Evolutionary conservation across 164 flowering plant genomes (phyloP).

Genomic region (Annona squamosa): DNA sequence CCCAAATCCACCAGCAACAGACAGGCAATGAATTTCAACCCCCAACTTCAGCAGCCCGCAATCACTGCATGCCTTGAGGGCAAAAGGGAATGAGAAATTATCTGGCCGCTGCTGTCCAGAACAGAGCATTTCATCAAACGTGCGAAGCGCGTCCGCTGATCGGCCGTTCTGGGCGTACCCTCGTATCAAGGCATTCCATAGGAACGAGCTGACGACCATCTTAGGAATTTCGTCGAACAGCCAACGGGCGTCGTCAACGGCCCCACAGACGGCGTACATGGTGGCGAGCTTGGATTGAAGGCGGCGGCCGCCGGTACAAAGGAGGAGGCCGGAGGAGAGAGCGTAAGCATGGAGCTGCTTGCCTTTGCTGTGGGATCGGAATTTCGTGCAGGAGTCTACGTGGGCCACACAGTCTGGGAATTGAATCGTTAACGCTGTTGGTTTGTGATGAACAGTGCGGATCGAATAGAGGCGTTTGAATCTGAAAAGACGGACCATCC

Average conservation of each 20-base stretch:
- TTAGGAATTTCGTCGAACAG: slow-evolving; percentile 2
- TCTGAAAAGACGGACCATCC: neutral
- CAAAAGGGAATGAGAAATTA: slow-evolving; percentile 46
- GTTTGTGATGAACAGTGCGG: neutral
- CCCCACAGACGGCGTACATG: slow-evolving; percentile 7
- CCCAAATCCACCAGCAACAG: slow-evolving; percentile 29
- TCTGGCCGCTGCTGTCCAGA: slow-evolving; percentile 31
- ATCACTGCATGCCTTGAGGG: slow-evolving; percentile 48
- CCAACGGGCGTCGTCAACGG: slow-evolving; percentile 2
- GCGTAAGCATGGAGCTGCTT: slow-evolving; percentile 6
- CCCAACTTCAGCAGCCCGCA: slow-evolving; percentile 32
- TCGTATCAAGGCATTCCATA: slow-evolving; percentile 45
- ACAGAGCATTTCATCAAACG: slow-evolving; percentile 44
- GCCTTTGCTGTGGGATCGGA: slow-evolving; percentile 5
- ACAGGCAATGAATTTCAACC: slow-evolving; percentile 30
- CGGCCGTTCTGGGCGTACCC: slow-evolving; percentile 26
- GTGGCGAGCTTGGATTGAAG: slow-evolving; percentile 3
- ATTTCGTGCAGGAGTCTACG: slow-evolving; percentile 2
- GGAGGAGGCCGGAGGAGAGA: slow-evolving; percentile 1
- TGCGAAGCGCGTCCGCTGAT: slow-evolving; percentile 23
- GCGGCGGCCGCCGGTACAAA: neutral
- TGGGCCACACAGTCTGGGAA: neutral
- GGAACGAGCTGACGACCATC: slow-evolving; percentile 6
- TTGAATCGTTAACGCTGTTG: neutral
- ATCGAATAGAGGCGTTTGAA: neutral